These are phyloP conservation scores for Zymoseptoria tritici DNA, from an alignment of 2,329 filamentous ascomycete genomes.

Conservation along the genomic window DNA sequence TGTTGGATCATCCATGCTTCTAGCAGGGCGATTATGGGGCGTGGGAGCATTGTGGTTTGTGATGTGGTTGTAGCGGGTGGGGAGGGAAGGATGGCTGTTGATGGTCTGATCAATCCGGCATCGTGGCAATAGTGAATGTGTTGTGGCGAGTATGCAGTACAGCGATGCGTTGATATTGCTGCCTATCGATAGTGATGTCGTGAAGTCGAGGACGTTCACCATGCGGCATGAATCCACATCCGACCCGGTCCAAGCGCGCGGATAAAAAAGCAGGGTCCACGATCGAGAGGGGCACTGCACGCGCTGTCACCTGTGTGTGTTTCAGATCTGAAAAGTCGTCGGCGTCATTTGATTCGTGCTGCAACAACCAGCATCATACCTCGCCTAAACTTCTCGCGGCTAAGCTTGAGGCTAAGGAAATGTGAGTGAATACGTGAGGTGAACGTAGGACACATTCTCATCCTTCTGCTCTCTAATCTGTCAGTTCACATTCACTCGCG, in stretches of 20 bases:
- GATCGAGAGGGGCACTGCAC: background rate
- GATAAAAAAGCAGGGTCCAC: background rate
- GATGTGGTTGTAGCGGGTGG: slow-evolving; percentile 1
- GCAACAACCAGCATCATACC: background rate
- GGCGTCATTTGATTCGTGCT: background rate
- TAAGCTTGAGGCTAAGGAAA: background rate
- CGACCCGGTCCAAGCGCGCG: background rate
- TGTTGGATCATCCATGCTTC: slow-evolving; percentile 34
- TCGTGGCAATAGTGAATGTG: background rate
- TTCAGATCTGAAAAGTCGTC: background rate
- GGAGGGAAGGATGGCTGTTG: background rate
- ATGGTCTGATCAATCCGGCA: background rate
- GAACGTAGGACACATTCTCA: background rate
- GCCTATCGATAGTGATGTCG: background rate
- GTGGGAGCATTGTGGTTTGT: background rate
- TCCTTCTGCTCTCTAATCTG: background rate
- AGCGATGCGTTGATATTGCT: background rate
- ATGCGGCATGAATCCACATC: background rate
- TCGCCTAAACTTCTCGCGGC: background rate
- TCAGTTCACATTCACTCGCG: background rate
- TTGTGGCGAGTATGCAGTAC: background rate
- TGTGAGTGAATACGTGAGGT: background rate
- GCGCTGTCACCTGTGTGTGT: background rate
- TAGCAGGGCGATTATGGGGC: slow-evolving; percentile 26
- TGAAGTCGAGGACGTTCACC: background rate